phyloP scores from a whole-genome alignment of 208 protist species.

The Leptomonas seymouri region DNA sequence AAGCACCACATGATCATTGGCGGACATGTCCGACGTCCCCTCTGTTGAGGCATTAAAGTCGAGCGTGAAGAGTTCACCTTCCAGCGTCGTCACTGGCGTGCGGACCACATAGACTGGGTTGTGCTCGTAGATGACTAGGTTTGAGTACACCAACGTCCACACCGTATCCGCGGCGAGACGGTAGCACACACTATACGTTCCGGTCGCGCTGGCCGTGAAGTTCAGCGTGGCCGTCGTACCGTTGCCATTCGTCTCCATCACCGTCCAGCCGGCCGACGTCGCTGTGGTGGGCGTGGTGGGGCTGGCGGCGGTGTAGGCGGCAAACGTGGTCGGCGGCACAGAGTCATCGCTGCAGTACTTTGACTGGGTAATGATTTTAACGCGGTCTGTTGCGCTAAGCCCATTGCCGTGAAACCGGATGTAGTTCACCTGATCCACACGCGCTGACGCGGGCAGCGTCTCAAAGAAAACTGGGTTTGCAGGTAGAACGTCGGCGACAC shows the following conservation, averaged over 20 bases:
- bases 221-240: conserved; percentile 52
- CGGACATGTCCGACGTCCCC: conserved; percentile 20
- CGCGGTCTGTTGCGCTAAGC: conserved; percentile 53
- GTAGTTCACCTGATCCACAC: conserved; percentile 53
- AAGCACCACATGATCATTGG: conserved; percentile 61
- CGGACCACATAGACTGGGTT: conserved; percentile 56
- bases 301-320: conserved; percentile 42
- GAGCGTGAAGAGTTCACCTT: conserved; percentile 88
- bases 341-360: conserved; percentile 67
- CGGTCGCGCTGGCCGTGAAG: conserved; percentile 57
- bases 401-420: conserved; percentile 65
- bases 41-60: conserved; percentile 48
- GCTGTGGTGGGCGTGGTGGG: conserved; percentile 18
- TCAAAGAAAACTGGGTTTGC: conserved; percentile 80
- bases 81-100: conserved; percentile 54
- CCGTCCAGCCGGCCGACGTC: conserved; percentile 49
- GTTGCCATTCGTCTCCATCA: conserved; percentile 40
- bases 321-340: conserved; percentile 54
- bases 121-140: conserved; percentile 63
- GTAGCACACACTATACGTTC: conserved; percentile 87
- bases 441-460: conserved; percentile 43
- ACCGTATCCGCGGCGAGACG: conserved; percentile 71
- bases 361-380: conserved; percentile 76
- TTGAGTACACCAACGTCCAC: conserved; percentile 88
- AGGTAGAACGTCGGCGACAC: conserved; percentile 47